phyloP scores from a whole-genome alignment of 306 rosid genomes.

The Cotoneaster glaucophyllus region DNA sequence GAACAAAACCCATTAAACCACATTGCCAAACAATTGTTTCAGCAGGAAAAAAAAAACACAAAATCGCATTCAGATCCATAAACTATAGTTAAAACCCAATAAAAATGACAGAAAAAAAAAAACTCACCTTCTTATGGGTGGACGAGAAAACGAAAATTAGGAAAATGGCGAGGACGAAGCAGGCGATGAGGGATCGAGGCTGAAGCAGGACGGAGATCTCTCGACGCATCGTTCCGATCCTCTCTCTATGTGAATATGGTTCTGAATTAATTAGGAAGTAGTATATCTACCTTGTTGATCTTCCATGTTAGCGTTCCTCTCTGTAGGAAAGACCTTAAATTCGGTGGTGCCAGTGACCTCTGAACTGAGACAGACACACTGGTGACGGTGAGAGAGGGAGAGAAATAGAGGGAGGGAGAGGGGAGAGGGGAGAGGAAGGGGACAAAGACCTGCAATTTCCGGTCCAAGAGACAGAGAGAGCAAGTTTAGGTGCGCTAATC shows the following conservation, averaged over 20 bases:
- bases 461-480: neutral
- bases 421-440: neutral
- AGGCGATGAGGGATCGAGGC: constrained; percentile 47
- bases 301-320: neutral
- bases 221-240: constrained; percentile 39
- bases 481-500: neutral
- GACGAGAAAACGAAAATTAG: constrained; percentile 37
- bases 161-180: constrained; percentile 32
- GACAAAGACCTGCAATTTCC: constrained; percentile 1
- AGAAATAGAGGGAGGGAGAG: neutral
- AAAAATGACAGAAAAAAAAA: neutral
- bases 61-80: constrained; percentile 16
- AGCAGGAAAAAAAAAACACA: neutral
- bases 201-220: constrained; percentile 45
- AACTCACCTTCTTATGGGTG: constrained; percentile 7
- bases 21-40: neutral
- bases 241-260: neutral
- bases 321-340: neutral
- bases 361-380: neutral
- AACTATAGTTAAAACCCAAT: neutral
- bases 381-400: neutral
- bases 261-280: neutral
- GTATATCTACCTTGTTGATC: neutral
- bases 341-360: constrained; percentile 5
- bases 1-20: neutral